A percentile compares a stretch with the other conserved stretches of the same genome.
Conservation (phyloP, 306 rosid species). For the Prunus armeniaca region DNA sequence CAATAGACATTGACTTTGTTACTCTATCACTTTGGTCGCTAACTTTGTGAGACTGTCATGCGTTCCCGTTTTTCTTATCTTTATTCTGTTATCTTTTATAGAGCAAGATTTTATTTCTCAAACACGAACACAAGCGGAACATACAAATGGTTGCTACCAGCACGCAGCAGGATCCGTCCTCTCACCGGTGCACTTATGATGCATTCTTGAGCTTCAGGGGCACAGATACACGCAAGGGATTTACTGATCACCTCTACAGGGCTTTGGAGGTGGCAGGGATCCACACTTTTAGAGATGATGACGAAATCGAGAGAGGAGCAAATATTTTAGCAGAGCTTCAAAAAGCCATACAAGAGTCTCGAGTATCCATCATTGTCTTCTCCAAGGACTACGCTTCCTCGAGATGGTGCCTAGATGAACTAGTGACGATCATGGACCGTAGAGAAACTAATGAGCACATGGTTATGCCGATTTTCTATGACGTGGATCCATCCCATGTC, state of each 20-base stretch:
- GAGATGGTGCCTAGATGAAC: neutral
- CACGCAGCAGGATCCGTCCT: neutral
- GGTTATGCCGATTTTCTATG: slow-evolving; percentile 1
- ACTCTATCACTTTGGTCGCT: too few species aligned
- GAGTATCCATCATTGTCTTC: neutral
- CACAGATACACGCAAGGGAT: neutral
- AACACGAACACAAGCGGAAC: too few species aligned
- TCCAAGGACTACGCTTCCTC: slow-evolving; percentile 1
- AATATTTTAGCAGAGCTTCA: neutral
- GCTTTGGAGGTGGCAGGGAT: neutral
- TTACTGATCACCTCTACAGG: neutral
- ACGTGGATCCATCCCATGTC: neutral
- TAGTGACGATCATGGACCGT: neutral
- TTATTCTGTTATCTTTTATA: too few species aligned
- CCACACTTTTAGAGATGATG: slow-evolving; percentile 11
- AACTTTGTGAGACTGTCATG: too few species aligned
- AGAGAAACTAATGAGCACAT: neutral
- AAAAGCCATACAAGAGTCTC: neutral
- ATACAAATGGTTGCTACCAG: neutral
- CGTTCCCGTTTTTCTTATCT: too few species aligned
- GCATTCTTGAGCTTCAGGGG: slow-evolving; percentile 11
- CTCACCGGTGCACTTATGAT: slow-evolving; percentile 4
- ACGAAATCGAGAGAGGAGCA: neutral
- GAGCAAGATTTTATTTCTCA: too few species aligned
- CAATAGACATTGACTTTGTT: too few species aligned